Percentiles rank a stretch among this genome's conserved stretches.
These are phyloP conservation scores for Cystobasidium tubakii DNA, from an alignment of 768 basidiomycete species.

Conservation along the genomic window DNA sequence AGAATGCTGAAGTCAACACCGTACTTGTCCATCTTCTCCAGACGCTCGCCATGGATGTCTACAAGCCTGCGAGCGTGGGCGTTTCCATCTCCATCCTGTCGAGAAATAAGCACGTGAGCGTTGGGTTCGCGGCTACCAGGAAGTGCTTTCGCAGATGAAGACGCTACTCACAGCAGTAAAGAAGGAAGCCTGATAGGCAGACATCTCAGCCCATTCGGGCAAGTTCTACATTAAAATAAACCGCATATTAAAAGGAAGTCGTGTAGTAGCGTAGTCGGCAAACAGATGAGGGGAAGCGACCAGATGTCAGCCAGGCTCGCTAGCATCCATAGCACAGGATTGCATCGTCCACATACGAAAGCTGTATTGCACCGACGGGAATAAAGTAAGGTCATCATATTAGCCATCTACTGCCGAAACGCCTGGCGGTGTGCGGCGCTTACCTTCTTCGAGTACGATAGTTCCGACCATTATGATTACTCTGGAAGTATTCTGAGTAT, in stretches of 20 bases:
- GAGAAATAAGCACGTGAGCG: neutral
- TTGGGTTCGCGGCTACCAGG: neutral
- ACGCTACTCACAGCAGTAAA: conserved; percentile 21
- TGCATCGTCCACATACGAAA: neutral
- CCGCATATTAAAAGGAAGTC: no score
- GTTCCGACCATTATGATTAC: conserved; percentile 15
- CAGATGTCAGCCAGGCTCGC: neutral
- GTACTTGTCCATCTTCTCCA: conserved; percentile 36
- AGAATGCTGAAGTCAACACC: conserved; percentile 36
- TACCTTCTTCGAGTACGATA: conserved; percentile 31
- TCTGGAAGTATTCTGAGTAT: neutral
- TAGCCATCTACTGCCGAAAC: neutral
- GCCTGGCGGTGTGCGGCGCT: neutral
- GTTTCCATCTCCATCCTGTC: conserved; percentile 32
- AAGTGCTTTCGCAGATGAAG: neutral
- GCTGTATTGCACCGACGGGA: neutral
- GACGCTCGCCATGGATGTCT: conserved; percentile 34
- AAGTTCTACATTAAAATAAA: conserved; percentile 1
- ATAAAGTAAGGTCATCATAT: neutral
- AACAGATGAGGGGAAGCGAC: neutral
- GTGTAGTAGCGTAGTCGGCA: no score
- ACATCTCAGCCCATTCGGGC: conserved; percentile 37
- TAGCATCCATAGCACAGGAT: neutral
- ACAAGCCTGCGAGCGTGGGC: conserved; percentile 32
- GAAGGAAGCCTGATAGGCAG: conserved; percentile 33